Base-by-base conservation (phyloP, 225 moss, liverwort and hornwort species). In the Pleurozium schreberi region DNA sequence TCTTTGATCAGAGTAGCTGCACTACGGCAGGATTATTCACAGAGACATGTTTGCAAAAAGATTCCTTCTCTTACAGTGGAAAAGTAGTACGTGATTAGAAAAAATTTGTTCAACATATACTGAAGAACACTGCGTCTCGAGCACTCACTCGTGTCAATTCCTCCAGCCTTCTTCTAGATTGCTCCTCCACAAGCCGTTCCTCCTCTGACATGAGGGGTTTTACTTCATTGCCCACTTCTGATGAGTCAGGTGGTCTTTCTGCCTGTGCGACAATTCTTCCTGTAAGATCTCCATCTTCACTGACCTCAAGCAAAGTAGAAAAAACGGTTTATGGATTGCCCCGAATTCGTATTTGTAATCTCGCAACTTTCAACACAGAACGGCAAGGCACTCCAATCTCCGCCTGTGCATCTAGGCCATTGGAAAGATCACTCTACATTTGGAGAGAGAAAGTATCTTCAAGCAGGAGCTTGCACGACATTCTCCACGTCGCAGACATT, bases 111-210 rank as follows among this genome's bases (percentile, higher is more conserved):
- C 49, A 69, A 83, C 34, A 73, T 59, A 73, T 65, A 65, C 58
- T 75, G 52, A 26, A 69, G 6, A n/a, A 66, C 45, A 82, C 38
- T 74, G 47, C 34, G 83, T 86, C 88, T 86, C 40, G 18, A 87
- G 71, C 85, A 91, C 98, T 96, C 92, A 98, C 98, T 92, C 94
- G 91, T 68, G 95, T 94, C 80, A 99, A 93, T 86, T 96, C 96
- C 91, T 97, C 97, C 85, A 95, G 93, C 78, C 95, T 89, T 88
- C 93, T 92, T 90, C 92, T 94, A 84, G 94, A 95, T 85, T 87
- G 92, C 91, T 93, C 95, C 79, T 94, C 93, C 84, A 92, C 97
- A 84, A 93, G 89, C 73, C 96, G 95, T 91, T 96, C 94, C 68
- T 92, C 85, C 47, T 92, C 85, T 81, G 95, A 90, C 91, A 91